phyloP scores from a whole-genome alignment of 495 filamentous ascomycete species.

The Chaetomium fimeti region DNA sequence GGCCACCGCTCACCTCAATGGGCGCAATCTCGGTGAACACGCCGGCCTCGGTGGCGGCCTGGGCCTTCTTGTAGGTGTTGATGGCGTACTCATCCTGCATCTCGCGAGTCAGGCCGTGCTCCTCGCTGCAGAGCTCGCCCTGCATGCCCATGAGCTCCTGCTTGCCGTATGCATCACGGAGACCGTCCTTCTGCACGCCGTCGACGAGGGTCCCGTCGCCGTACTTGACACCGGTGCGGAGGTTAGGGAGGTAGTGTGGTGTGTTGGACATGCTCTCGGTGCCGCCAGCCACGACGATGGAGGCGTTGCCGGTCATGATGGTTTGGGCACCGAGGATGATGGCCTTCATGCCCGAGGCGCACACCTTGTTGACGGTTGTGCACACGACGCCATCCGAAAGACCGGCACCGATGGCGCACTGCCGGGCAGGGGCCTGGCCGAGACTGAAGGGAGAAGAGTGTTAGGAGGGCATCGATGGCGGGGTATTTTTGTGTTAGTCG shows the following conservation, averaged over 20 bases:
- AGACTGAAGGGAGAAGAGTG: conserved; percentile 56
- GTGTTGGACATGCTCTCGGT: conserved; percentile 97
- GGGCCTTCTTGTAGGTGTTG: conserved; percentile 84
- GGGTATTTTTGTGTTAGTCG: conserved; percentile 6
- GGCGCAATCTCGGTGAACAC: conserved; percentile 87
- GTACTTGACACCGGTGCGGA: conserved; percentile 84
- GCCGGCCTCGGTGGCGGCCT: conserved; percentile 75
- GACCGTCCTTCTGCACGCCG: conserved; percentile 85
- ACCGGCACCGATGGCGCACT: conserved; percentile 86
- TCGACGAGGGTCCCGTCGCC: conserved; percentile 84
- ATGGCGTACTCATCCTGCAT: conserved; percentile 93
- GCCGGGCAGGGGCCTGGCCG: conserved; percentile 93
- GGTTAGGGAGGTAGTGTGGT: conserved; percentile 89
- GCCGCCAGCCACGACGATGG: conserved; percentile 86
- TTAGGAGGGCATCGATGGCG: conserved; percentile 12
- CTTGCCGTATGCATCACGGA: conserved; percentile 86
- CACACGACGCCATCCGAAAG: conserved; percentile 73
- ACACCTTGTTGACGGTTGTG: conserved; percentile 98
- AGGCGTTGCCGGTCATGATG: conserved; percentile 90
- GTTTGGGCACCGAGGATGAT: conserved; percentile 94
- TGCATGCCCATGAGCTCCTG: conserved; percentile 92
- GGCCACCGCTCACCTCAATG: conserved; percentile 79
- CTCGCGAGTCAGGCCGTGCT: conserved; percentile 77
- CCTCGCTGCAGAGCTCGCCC: conserved; percentile 85
- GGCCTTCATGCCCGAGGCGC: conserved; percentile 89